Evolutionary conservation across 768 basidiomycete species (phyloP), one percentile per base, ranked within the genome.

Genomic region (Termitomyces sp.): DNA sequence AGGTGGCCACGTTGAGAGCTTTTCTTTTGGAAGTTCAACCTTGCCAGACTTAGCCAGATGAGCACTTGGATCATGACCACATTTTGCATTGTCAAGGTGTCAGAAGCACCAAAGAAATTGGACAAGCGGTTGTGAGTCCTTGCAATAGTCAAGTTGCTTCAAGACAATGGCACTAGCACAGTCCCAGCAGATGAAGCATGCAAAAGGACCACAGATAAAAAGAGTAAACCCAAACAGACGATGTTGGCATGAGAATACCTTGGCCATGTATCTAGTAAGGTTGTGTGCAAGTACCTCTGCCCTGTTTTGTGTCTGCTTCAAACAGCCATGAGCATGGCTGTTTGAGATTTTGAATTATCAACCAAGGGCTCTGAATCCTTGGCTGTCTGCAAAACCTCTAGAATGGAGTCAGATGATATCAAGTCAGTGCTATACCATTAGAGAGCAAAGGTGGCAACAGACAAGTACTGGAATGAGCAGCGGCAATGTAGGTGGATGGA

Each of bases 51-150:
- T 59, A 16, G 64, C 62, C 21, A 29, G 23, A 8, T 51, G 45
- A 14, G 70, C 68, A 6, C 66, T 68, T 1, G 61, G 34, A 50
- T 75, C 73, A 10, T 53, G 38, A 1, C 74, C 72, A 4, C 73
- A 63, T 9, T 63, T 48, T 4, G 10, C 44, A 17, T 53, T 34
- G 10, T 11, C 10, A 10, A 52, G 27, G 38, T 53, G 50, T 11
- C 17, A 10, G n/a, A 58, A 53, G 12, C 57, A 43, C 57, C 57
- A 58, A 17, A 58, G 37, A 27, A 58, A 58, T 14, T 58, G 25
- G 44, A 48, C 16, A 5, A 57, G 34, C 1, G 25, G 45, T 7
- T 6, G 21, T 5, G 50, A 53, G 32, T 46, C 14, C 9, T 41
- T 32, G 6, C 10, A n/a, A n/a, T 54, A 54, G 53, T 59, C 16